A percentile compares a stretch with the other conserved stretches of the same genome.
Conservation (phyloP, 306 rosid species). For the Vigna mungo region DNA sequence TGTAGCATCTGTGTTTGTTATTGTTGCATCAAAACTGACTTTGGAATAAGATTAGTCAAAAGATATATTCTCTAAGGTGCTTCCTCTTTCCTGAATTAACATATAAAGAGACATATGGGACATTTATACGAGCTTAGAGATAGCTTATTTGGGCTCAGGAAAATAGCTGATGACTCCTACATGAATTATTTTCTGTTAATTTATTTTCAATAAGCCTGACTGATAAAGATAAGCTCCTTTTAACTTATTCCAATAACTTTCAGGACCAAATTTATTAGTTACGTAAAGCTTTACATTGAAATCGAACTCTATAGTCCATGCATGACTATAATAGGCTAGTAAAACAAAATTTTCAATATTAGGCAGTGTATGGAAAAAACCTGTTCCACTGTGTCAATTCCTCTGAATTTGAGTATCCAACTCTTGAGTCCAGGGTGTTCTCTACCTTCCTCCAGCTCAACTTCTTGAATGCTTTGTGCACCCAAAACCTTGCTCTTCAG, state of each 20-base stretch:
- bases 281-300: not conserved
- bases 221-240: not conserved
- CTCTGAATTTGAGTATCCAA: constrained; percentile 85
- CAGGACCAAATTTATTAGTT: not conserved
- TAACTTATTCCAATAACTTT: not conserved
- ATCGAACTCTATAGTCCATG: not conserved
- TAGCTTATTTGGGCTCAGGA: not conserved
- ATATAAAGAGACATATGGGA: not conserved
- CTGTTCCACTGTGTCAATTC: constrained; percentile 75
- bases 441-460: constrained; percentile 88
- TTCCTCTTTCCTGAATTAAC: constrained; percentile 23
- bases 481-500: constrained; percentile 67
- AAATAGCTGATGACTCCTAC: not conserved
- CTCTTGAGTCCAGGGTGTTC: constrained; percentile 80
- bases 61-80: constrained; percentile 7
- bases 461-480: constrained; percentile 62
- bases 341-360: not conserved
- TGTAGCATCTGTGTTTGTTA: not conserved
- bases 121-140: not conserved
- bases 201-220: not conserved
- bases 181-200: not conserved
- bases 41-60: constrained; percentile 11
- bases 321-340: not conserved
- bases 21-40: constrained; percentile 26
- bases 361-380: constrained; percentile 37